Percentiles rank a stretch among this genome's conserved stretches.
Evolutionary conservation across 768 basidiomycete species (phyloP).

Genomic region (Lactarius hatsudake): DNA sequence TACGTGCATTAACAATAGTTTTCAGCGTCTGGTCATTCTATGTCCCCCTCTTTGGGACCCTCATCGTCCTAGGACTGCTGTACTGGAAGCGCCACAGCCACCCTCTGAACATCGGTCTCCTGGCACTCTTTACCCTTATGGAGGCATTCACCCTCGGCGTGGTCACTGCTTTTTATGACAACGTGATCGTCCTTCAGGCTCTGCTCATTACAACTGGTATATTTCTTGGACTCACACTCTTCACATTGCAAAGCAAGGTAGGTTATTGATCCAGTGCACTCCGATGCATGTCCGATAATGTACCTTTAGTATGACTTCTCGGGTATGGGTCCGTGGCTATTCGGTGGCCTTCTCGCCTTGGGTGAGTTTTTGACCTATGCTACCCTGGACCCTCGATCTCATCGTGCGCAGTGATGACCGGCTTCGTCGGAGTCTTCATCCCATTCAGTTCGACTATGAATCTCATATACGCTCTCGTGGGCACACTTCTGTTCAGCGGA

Average conservation of each 20-base stretch:
- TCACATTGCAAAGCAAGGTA: conserved; percentile 93
- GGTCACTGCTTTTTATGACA: conserved; percentile 72
- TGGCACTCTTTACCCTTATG: conserved; percentile 85
- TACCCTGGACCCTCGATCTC: not conserved
- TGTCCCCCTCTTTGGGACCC: conserved; percentile 71
- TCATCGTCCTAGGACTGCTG: conserved; percentile 74
- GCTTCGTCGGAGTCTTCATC: conserved; percentile 79
- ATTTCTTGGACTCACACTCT: conserved; percentile 90
- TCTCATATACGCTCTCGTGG: conserved; percentile 73
- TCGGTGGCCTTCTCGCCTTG: conserved; percentile 78
- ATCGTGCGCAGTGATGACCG: conserved; percentile 60
- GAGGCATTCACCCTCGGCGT: conserved; percentile 92
- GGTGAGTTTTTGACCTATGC: conserved; percentile 40
- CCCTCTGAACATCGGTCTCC: conserved; percentile 81
- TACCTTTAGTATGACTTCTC: conserved; percentile 84
- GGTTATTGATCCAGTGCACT: conserved; percentile 17
- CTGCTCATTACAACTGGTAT: conserved; percentile 89
- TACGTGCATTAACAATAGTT: not conserved
- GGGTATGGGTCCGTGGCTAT: conserved; percentile 88
- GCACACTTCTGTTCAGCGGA: conserved; percentile 81
- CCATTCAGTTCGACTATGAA: conserved; percentile 84
- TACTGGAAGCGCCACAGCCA: conserved; percentile 93
- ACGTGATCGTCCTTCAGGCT: conserved; percentile 77
- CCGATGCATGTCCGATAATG: conserved; percentile 1
- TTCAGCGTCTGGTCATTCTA: conserved; percentile 76